Base-by-base conservation (phyloP, 805 yeast genomes). In the Ogataea kodamae region DNA sequence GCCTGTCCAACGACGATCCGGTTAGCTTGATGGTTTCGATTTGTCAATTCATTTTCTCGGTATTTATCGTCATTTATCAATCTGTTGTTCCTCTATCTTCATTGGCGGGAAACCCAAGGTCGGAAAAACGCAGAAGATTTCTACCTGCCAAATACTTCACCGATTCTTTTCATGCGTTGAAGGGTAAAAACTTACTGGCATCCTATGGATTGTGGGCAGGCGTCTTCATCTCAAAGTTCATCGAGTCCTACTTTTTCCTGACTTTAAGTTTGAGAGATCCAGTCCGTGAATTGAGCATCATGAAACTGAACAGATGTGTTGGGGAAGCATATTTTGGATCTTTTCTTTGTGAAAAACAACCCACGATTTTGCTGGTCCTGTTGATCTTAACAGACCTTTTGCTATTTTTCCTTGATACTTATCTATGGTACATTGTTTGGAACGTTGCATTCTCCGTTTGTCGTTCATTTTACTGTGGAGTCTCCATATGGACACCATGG, bases 401-500 rank as follows among this genome's bases (percentile, higher is more conserved):
- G 0, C 60, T 85, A 25, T 85, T 84, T 55, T 81, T 82, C 46
- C 68, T 85, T 35, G 95, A 85, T 47, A 84, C 95, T 0, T 85
- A 85, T 48, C 61, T 85, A 11, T 85, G 95, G 95, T 85, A 83
- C 48, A 84, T 85, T 37, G 68, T 85, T 23, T 81, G 90, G 75
- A 84, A 79, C 50, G 80, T 92, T 0, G 50, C 74, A 0, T 80
- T 82, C 37, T 84, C 94, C 0, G 80, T 84, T 5, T 68, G 78
- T 35, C 64, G 84, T 5, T 81, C 92, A 0, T 49, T 57, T 37
- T 76, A 80, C 25, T 67, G 79, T 41, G 95, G 95, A 1, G 78
- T 83, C 5, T 83, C 94, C 0, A 77, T 85, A 8, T 80, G 90
- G 81, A 82, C 92, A 2, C 95, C 95, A 0, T 85, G 95, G 95